Base-by-base conservation (phyloP, 2,329 filamentous ascomycete genomes). In the Dendryphion nanum region DNA sequence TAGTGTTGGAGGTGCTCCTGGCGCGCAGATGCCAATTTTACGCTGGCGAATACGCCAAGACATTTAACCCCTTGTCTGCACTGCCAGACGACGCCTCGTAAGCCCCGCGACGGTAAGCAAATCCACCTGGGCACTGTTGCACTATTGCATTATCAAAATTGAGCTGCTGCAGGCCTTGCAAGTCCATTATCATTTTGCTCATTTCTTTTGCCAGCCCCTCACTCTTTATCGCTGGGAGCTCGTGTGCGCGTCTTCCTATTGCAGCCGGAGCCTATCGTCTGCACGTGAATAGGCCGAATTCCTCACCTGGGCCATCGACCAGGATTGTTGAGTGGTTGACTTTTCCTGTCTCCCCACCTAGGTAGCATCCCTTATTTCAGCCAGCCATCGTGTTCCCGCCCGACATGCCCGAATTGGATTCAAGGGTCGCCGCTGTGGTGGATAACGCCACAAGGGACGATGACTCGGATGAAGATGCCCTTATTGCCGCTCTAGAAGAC, bases 401-500 rank as follows among this genome's bases (percentile, higher is more conserved):
- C 23, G 49, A 43, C 45, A 75, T 75, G 71, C 46, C 72, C 14
- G 56, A 61, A 30, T 49, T 79, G 37, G 76, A 79, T 54, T 53
- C 71, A 30, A 70, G 71, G 43, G 76, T 78, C 21, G 75, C 76
- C 30, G 62, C 63, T 18, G 54, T 78, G 16, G 66, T 79, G 19
- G 76, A 75, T 56, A 55, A 57, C 31, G 59, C 57, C 19, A 48
- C 51, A 34, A 53, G 68, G 41, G 59, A 61, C 23, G 61, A 67
- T 43, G 73, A 76, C 46, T 71, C 70, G 4, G 77, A 79, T 45
- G 75, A 80, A 56, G 80, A 82, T 52, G 77, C 76, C 31, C 71
- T 83, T 38, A 77, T 83, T 48, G 76, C 75, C 23, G 71, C 74
- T 38, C 72, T 83, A n/a, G 72, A 75, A 55, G 74, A 79, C 42